These are phyloP conservation scores for Leccinum griseonigrum DNA, from an alignment of 1,284 basidiomycete species.

Conservation along the genomic window DNA sequence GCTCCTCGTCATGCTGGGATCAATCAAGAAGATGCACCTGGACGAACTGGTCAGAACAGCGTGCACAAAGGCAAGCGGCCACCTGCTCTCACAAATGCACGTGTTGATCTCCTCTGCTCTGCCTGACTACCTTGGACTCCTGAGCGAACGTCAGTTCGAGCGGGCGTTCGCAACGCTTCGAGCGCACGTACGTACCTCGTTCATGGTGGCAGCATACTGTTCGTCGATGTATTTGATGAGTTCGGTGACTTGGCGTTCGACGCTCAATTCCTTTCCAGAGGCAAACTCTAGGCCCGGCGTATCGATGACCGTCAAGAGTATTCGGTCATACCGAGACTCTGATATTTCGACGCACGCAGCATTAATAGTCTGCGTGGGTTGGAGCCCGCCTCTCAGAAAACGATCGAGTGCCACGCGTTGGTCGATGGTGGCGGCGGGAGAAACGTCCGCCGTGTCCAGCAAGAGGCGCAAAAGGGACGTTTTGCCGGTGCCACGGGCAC, in stretches of 20 bases:
- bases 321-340: slow-evolving; percentile 74
- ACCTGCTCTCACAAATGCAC: slow-evolving; percentile 66
- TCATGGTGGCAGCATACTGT: slow-evolving; percentile 80
- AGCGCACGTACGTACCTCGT: slow-evolving; percentile 53
- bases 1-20: slow-evolving; percentile 61
- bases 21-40: slow-evolving; percentile 80
- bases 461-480: slow-evolving; percentile 68
- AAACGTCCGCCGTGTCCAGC: slow-evolving; percentile 74
- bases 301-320: slow-evolving; percentile 74
- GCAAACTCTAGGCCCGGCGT: slow-evolving; percentile 78
- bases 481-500: slow-evolving; percentile 77
- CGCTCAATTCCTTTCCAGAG: slow-evolving; percentile 65
- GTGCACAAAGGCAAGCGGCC: slow-evolving; percentile 1
- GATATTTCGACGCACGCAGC: slow-evolving; percentile 72
- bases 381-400: slow-evolving; percentile 56
- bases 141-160: slow-evolving; percentile 28
- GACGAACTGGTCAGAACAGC: slow-evolving; percentile 19
- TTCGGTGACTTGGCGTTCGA: slow-evolving; percentile 70
- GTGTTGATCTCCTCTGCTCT: slow-evolving; percentile 81
- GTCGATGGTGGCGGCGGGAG: slow-evolving; percentile 64
- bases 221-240: slow-evolving; percentile 74
- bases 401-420: slow-evolving; percentile 60
- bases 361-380: slow-evolving; percentile 58
- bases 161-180: background rate
- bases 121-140: slow-evolving; percentile 82